Evolutionary conservation across 768 basidiomycete genomes (phyloP), one percentile per base, ranked within the genome.

Genomic region (Tricholoma sp.): DNA sequence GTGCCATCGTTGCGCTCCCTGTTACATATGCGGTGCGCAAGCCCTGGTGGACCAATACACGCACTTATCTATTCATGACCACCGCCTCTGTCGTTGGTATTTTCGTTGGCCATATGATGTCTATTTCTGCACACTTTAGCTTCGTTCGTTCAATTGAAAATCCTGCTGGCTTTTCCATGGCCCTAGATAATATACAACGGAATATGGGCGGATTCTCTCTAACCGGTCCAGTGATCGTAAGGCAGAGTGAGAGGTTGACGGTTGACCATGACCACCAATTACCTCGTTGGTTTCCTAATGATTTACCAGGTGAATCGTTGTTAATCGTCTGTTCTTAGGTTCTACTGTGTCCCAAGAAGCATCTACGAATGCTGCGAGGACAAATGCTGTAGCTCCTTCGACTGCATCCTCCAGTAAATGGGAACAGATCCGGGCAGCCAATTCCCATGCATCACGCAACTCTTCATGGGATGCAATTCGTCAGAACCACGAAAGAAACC

Each of bases 391-490:
- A 34, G 19, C 63, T 51, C 50, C 57, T 52, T 22, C 46, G 29
- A 12, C 60, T 47, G 63, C 58, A 63, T 56, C 66, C 51, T 58
- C 57, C 35, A 80, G 70, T 52, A 80, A 74, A 58, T 90, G 88
- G 88, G 85, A 87, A 32, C 79, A 84, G 59, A 84, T 90, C 49
- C 83, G 87, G 54, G 72, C 74, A 45, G 79, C 73, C 31, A 85
- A 85, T 58, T 60, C 66, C 49, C 72, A 71, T 14, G 69, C 73
- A 18, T 72, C 69, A 29, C 57, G 70, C 14, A 75, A 68, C 35
- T 88, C 88, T 18, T 75, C 85, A 3, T 89, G 88, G 88, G 88
- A 89, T 62, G 67, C 71, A 22, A 73, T 90, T 19, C 82, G 88
- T 31, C 84, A 87, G 65, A 75, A 73, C 49, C 77, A 85, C 59